These are phyloP conservation scores for Phaeosphaeriaceae sp. DNA, from an alignment of 2,329 filamentous ascomycete genomes.

Conservation along the genomic window DNA sequence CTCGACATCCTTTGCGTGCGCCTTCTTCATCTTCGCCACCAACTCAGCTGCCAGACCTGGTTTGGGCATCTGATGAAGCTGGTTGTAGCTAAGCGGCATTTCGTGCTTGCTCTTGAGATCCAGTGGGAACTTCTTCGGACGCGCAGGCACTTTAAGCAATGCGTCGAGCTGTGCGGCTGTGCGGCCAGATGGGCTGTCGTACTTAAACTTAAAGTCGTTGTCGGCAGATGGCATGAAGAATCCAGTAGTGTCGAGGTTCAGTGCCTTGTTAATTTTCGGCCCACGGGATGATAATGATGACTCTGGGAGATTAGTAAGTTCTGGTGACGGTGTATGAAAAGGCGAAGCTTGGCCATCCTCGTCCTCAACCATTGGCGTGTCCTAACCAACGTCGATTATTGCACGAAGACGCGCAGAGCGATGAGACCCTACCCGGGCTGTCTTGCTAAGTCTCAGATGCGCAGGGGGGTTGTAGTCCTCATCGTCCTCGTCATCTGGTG, in stretches of 20 bases:
- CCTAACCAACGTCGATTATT: background rate
- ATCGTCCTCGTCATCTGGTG: background rate
- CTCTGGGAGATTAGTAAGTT: too few relatives aligned
- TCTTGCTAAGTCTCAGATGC: background rate
- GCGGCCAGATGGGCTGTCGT: slow-evolving; percentile 5
- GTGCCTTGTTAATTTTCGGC: too few relatives aligned
- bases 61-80: slow-evolving; percentile 1
- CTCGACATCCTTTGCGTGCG: background rate
- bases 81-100: background rate
- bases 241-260: too few relatives aligned
- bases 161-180: slow-evolving; percentile 4
- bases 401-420: background rate
- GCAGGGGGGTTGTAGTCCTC: background rate
- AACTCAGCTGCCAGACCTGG: background rate
- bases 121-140: background rate
- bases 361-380: background rate
- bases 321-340: too few relatives aligned
- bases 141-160: slow-evolving; percentile 1
- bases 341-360: too few relatives aligned
- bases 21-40: background rate
- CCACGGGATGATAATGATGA: too few relatives aligned
- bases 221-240: slow-evolving; percentile 6
- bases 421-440: background rate
- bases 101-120: background rate
- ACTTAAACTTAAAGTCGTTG: slow-evolving; percentile 8